phyloP scores from a whole-genome alignment of 1,284 basidiomycete genomes.

The Tilletia horrida region DNA sequence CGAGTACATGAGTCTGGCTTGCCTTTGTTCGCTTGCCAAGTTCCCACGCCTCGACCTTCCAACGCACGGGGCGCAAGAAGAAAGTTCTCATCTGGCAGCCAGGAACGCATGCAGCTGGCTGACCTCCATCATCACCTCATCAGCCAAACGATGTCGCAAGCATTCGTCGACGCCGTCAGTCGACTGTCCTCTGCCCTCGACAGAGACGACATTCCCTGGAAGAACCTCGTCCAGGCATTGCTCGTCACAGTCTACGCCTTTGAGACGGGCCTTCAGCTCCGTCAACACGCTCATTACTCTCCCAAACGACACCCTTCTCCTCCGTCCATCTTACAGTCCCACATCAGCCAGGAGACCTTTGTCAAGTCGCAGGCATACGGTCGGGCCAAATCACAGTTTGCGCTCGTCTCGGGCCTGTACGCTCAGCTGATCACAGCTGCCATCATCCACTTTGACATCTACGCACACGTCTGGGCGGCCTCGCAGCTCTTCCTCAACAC shows the following conservation, averaged over 20 bases:
- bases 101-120: no score
- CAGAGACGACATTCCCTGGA: constrained; percentile 65
- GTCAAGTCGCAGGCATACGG: constrained; percentile 87
- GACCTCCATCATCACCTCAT: no score
- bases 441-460: constrained; percentile 72
- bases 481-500: constrained; percentile 59
- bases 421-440: constrained; percentile 70
- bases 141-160: no score
- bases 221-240: constrained; percentile 68
- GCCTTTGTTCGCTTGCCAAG: no score
- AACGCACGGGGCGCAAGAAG: no score
- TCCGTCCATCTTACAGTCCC: constrained; percentile 68
- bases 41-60: no score
- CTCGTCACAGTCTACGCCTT: constrained; percentile 77
- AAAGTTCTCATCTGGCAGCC: no score
- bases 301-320: constrained; percentile 63
- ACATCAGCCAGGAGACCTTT: constrained; percentile 73
- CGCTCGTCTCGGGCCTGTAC: constrained; percentile 69
- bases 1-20: no score
- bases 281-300: constrained; percentile 79
- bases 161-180: not conserved
- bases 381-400: constrained; percentile 83
- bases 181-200: constrained; percentile 30
- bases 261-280: constrained; percentile 78
- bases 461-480: constrained; percentile 72